phyloP scores from a whole-genome alignment of 2,329 filamentous ascomycete genomes.

The Ophiostoma sp. region DNA sequence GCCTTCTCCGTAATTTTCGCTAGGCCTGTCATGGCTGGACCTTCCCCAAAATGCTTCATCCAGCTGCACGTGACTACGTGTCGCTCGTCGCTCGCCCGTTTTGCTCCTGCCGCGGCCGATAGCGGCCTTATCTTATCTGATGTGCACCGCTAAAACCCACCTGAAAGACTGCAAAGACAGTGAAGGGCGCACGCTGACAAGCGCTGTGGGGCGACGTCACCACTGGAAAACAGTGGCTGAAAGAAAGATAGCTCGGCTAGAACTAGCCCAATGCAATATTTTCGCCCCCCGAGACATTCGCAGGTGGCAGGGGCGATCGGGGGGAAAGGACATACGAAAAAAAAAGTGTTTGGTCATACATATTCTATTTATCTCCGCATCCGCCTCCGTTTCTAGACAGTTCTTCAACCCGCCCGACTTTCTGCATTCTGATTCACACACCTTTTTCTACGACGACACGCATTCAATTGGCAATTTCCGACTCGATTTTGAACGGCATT shows the following conservation, averaged over 20 bases:
- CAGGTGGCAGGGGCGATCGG: background rate
- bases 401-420: background rate
- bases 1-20: slow-evolving; percentile 9
- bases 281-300: slow-evolving; percentile 7
- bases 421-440: background rate
- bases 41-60: background rate
- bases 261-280: slow-evolving; percentile 1
- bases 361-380: slow-evolving; percentile 11
- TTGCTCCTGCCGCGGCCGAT: slow-evolving; percentile 6
- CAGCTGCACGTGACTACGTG: slow-evolving; percentile 23
- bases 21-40: background rate
- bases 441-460: background rate
- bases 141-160: background rate
- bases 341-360: slow-evolving; percentile 11
- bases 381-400: background rate
- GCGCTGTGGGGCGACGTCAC: slow-evolving; percentile 24
- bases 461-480: background rate
- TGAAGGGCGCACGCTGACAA: background rate
- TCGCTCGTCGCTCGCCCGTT: background rate
- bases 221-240: slow-evolving; percentile 14
- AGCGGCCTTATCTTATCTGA: slow-evolving; percentile 24
- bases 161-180: background rate
- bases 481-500: background rate
- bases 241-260: slow-evolving; percentile 15
- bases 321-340: slow-evolving; percentile 11